Percentiles rank a stretch among this genome's conserved stretches.
These are phyloP conservation scores for Auricularia sp. DNA, from an alignment of 768 basidiomycete genomes.

Conservation along the genomic window DNA sequence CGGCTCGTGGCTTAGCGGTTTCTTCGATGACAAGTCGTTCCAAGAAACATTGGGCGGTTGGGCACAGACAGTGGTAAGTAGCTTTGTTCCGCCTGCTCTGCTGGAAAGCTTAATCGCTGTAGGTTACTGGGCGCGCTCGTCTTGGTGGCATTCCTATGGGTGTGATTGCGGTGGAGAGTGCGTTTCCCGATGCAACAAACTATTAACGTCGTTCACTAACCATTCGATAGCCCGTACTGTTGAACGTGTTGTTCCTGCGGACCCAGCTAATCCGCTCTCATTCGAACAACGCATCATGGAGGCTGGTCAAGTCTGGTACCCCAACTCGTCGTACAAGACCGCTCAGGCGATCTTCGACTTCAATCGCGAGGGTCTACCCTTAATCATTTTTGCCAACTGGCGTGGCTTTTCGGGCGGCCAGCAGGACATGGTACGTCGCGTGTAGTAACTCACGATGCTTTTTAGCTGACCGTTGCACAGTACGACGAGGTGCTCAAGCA, in stretches of 20 bases:
- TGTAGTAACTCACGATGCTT: slow-evolving; percentile 2
- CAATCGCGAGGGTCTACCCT: slow-evolving; percentile 89
- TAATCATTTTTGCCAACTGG: slow-evolving; percentile 99
- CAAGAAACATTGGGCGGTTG: slow-evolving; percentile 97
- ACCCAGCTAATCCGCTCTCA: slow-evolving; percentile 93
- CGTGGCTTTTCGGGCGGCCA: slow-evolving; percentile 99
- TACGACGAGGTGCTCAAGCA: slow-evolving; percentile 96
- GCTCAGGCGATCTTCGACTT: slow-evolving; percentile 99
- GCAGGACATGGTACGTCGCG: slow-evolving; percentile 70
- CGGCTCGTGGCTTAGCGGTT: slow-evolving; percentile 70
- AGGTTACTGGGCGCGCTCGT: slow-evolving; percentile 83
- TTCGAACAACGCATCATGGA: slow-evolving; percentile 98
- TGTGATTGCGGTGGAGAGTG: slow-evolving; percentile 90
- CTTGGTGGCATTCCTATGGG: slow-evolving; percentile 96
- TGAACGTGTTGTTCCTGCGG: slow-evolving; percentile 92
- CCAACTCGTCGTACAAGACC: slow-evolving; percentile 98
- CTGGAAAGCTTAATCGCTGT: background rate
- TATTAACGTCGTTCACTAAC: background rate
- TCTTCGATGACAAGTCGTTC: slow-evolving; percentile 97
- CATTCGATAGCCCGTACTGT: slow-evolving; percentile 59
- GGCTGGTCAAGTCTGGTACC: slow-evolving; percentile 99
- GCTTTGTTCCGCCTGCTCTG: no score
- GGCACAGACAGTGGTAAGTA: slow-evolving; percentile 84
- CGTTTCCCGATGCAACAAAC: slow-evolving; percentile 1
- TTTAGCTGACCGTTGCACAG: slow-evolving; percentile 2